A percentile compares a stretch with the other conserved stretches of the same genome.
These are phyloP conservation scores for Staphylotrichum tortipilum DNA, from an alignment of 495 filamentous ascomycete species.

Conservation along the genomic window DNA sequence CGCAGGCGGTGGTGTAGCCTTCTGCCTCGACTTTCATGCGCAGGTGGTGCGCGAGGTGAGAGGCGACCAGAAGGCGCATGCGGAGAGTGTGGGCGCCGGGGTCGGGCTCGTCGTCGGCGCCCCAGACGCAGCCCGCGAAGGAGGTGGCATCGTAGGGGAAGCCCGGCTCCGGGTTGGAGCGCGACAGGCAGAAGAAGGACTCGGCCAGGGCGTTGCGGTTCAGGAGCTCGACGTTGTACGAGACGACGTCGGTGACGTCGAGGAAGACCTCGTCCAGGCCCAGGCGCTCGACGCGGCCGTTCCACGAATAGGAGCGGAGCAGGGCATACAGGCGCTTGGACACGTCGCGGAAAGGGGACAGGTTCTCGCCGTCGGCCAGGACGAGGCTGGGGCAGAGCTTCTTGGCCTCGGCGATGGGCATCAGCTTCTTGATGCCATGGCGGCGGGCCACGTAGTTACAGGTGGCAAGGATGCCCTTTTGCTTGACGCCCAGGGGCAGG, in stretches of 20 bases:
- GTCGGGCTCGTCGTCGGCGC: not conserved
- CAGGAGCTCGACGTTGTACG: conserved; percentile 64
- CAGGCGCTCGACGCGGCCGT: conserved; percentile 61
- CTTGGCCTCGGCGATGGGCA: conserved; percentile 72
- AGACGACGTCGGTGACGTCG: conserved; percentile 77
- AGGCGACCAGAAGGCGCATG: conserved; percentile 55
- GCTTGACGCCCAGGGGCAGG: conserved; percentile 54
- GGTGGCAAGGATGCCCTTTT: conserved; percentile 86
- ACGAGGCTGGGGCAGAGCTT: conserved; percentile 75
- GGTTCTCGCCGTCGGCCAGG: conserved; percentile 77
- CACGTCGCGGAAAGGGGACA: conserved; percentile 74
- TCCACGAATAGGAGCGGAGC: conserved; percentile 64
- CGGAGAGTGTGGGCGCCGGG: conserved; percentile 28
- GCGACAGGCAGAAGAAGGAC: conserved; percentile 76
- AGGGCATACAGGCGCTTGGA: conserved; percentile 72
- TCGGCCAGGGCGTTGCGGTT: conserved; percentile 54
- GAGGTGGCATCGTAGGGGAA: conserved; percentile 66
- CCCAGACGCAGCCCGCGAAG: conserved; percentile 32
- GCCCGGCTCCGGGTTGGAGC: conserved; percentile 65
- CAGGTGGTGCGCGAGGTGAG: conserved; percentile 67
- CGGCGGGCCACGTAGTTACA: conserved; percentile 86
- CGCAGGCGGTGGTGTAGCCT: conserved; percentile 83
- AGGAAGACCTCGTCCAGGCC: conserved; percentile 76
- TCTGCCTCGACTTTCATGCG: conserved; percentile 62
- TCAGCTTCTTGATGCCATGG: conserved; percentile 72